Conservation (phyloP, 257 asterid species). For the Verbascum thapsus region DNA sequence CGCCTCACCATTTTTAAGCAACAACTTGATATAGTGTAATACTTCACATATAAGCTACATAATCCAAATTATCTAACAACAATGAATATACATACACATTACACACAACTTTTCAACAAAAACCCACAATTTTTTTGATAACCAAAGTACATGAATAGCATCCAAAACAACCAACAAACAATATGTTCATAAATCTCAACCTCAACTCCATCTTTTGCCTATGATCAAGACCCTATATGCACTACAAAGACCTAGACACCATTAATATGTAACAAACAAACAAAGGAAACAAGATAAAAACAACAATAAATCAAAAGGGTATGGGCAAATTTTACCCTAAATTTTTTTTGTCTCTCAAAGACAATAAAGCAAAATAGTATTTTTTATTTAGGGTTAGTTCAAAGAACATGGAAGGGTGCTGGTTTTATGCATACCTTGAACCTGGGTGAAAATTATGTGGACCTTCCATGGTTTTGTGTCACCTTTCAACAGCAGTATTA, state of each 20-base stretch:
- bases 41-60: constrained; percentile 36
- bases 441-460: constrained; percentile 71
- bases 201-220: too few relatives aligned
- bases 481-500: constrained; percentile 67
- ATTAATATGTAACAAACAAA: constrained; percentile 53
- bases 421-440: constrained; percentile 78
- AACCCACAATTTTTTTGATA: constrained; percentile 6
- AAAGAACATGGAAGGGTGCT: constrained; percentile 66
- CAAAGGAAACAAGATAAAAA: constrained; percentile 27
- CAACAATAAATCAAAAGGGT: constrained; percentile 66
- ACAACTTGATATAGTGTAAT: constrained; percentile 26
- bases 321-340: constrained; percentile 65
- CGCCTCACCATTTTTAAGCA: constrained; percentile 68
- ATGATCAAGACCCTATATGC: too few relatives aligned
- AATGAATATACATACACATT: constrained; percentile 7
- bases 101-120: constrained; percentile 16
- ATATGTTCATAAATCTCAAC: too few relatives aligned
- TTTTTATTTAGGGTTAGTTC: constrained; percentile 49
- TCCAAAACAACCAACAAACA: constrained; percentile 66
- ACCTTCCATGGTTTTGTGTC: constrained; percentile 72
- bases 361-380: constrained; percentile 58
- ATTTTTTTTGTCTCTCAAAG: constrained; percentile 39
- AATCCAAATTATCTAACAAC: constrained; percentile 27
- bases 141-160: constrained; percentile 31
- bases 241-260: constrained; percentile 74